phyloP scores from a whole-genome alignment of 805 yeast species.

The Wickerhamomyces hampshirensis region DNA sequence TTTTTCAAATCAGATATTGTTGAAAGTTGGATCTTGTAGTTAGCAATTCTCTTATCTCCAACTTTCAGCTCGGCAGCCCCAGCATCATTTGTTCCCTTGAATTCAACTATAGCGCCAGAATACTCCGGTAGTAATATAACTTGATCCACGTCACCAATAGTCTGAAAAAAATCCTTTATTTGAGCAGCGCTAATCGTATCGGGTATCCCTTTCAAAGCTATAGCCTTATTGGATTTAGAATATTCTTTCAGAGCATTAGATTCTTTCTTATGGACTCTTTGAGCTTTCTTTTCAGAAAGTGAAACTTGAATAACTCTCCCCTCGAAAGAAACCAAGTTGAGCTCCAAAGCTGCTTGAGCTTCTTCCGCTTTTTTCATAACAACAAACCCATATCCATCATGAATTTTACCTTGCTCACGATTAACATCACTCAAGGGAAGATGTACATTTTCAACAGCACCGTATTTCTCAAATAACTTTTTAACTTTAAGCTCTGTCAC shows the following conservation, averaged over 20 bases:
- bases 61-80: constrained; percentile 46
- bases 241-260: constrained; percentile 15
- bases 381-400: constrained; percentile 68
- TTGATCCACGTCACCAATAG: constrained; percentile 34
- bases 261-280: constrained; percentile 30
- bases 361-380: constrained; percentile 38
- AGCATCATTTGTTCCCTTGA: constrained; percentile 36
- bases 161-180: constrained; percentile 26
- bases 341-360: constrained; percentile 42
- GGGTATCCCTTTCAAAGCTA: constrained; percentile 26
- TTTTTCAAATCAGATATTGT: constrained; percentile 28
- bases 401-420: constrained; percentile 22
- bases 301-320: constrained; percentile 47
- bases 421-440: constrained; percentile 38
- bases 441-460: constrained; percentile 46
- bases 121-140: constrained; percentile 42
- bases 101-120: constrained; percentile 47
- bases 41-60: constrained; percentile 35
- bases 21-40: constrained; percentile 29
- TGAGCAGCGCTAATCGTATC: constrained; percentile 35
- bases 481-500: constrained; percentile 35
- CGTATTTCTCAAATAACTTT: constrained; percentile 42
- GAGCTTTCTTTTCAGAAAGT: constrained; percentile 38
- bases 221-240: constrained; percentile 17
- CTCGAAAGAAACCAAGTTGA: constrained; percentile 37